A percentile compares a stretch with the other conserved stretches of the same genome.
These are phyloP conservation scores for Lentinus tigrinus DNA, from an alignment of 768 basidiomycete species.

Conservation along the genomic window DNA sequence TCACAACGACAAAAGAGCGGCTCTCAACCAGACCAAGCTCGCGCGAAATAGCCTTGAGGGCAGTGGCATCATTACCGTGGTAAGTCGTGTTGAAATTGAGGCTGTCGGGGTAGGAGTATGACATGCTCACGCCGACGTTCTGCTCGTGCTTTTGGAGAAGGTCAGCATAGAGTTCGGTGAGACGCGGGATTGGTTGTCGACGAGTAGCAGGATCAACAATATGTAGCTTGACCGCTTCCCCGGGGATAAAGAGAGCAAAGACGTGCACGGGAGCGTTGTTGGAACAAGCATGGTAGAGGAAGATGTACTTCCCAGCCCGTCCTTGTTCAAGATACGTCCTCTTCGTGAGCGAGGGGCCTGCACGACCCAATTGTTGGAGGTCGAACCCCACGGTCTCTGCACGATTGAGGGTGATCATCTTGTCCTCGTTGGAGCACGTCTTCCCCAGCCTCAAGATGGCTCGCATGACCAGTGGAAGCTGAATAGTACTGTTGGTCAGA, in stretches of 20 bases:
- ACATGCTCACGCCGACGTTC: constrained; percentile 39
- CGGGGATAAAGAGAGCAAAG: constrained; percentile 83
- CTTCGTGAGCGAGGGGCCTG: constrained; percentile 53
- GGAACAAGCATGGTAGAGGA: constrained; percentile 85
- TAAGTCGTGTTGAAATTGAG: constrained; percentile 69
- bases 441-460: constrained; percentile 83
- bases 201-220: constrained; percentile 89
- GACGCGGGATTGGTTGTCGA: constrained; percentile 75
- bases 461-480: constrained; percentile 84
- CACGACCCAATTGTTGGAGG: constrained; percentile 73
- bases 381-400: constrained; percentile 85
- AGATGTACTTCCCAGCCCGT: constrained; percentile 68
- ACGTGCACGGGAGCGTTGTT: constrained; percentile 76
- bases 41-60: constrained; percentile 82
- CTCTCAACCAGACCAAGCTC: constrained; percentile 79
- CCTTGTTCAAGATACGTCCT: constrained; percentile 76
- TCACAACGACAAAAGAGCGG: constrained; percentile 69
- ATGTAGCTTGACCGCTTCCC: constrained; percentile 70
- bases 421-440: constrained; percentile 67
- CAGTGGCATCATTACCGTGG: constrained; percentile 74
- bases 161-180: constrained; percentile 73
- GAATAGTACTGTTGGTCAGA: neutral
- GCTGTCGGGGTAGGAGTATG: constrained; percentile 63
- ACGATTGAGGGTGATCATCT: constrained; percentile 70
- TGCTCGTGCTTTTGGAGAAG: constrained; percentile 51